Conservation (phyloP, 257 asterid species). For the Solanum chaucha region DNA sequence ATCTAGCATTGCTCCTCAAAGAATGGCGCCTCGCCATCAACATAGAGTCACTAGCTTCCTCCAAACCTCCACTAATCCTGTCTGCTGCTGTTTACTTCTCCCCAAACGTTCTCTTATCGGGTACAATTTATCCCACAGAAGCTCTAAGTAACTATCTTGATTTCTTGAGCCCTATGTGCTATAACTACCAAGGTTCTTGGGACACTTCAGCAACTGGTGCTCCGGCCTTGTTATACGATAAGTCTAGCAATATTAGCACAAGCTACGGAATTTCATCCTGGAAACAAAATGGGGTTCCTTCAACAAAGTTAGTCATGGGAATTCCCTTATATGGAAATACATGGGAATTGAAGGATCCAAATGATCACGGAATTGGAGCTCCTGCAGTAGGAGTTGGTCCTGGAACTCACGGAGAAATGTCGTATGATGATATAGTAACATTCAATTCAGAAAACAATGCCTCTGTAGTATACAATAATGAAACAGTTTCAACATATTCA, state of each 20-base stretch:
- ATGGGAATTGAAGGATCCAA: slow-evolving; percentile 49
- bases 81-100: slow-evolving; percentile 43
- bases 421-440: slow-evolving; percentile 20
- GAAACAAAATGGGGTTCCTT: slow-evolving; percentile 26
- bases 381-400: slow-evolving; percentile 50
- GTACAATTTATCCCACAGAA: slow-evolving; percentile 14
- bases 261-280: slow-evolving; percentile 45
- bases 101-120: slow-evolving; percentile 12
- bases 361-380: slow-evolving; percentile 42
- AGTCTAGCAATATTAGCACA: slow-evolving; percentile 41
- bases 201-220: slow-evolving; percentile 35
- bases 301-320: slow-evolving; percentile 46
- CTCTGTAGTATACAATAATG: slow-evolving; percentile 28
- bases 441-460: slow-evolving; percentile 34
- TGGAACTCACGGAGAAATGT: slow-evolving; percentile 37
- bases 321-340: slow-evolving; percentile 57
- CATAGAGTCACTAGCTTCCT: slow-evolving; percentile 15
- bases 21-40: slow-evolving; percentile 31
- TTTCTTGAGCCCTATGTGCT: slow-evolving; percentile 39
- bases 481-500: slow-evolving; percentile 50
- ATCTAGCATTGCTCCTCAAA: slow-evolving; percentile 27
- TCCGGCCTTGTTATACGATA: slow-evolving; percentile 39
- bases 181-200: slow-evolving; percentile 45
- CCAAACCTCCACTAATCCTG: slow-evolving; percentile 27
- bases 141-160: slow-evolving; percentile 23